Base-by-base conservation (phyloP, 805 yeast genomes). In the Tetrapisispora arboricola region DNA sequence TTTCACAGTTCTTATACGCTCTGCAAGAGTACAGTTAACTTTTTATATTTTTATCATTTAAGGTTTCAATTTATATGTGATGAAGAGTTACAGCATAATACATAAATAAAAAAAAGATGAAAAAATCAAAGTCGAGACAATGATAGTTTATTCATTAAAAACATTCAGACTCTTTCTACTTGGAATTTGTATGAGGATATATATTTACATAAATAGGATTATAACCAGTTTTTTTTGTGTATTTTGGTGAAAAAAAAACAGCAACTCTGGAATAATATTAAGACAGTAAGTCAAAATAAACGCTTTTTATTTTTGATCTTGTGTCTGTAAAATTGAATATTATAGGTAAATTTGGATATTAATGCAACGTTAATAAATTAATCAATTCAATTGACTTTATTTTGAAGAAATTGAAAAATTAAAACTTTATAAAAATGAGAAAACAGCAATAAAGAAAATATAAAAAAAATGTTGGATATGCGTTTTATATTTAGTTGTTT, bases 401-500 rank as follows among this genome's bases (percentile, higher is more conserved):
- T 25, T 25, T 22, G 18, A 22, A 33, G 17, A 34, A 24, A 22
- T 25, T 25, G 30, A 24, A 18, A 26, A 25, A 26, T 21, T 13
- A 32, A 21, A 20, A 21, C 15, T 11, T 19, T 4, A 16, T 7
- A 26, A 11, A 18, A 25, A 35, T 12, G 6, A 6, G 11, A 20
- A 32, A 43, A 32, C 48, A 38, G 37, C 44, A 48, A 42, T 38
- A 31, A 20, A 26, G 24, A 15, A 33, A 27, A 18, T 27, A 20
- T n/a, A n/a, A n/a, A n/a, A n/a, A n/a, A n/a, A n/a, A n/a, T n/a
- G n/a, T n/a, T 5, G 12, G 27, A 22, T 40, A 17, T 33, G 4
- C 26, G 13, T 11, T 28, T 15, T 28, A 11, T 6, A 13, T 42
- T 72, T 84, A 88, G 68, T 82, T 78, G 92, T 92, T 90, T 76